Evolutionary conservation across 768 basidiomycete species (phyloP).

Genomic region (Tulasnella sp.): DNA sequence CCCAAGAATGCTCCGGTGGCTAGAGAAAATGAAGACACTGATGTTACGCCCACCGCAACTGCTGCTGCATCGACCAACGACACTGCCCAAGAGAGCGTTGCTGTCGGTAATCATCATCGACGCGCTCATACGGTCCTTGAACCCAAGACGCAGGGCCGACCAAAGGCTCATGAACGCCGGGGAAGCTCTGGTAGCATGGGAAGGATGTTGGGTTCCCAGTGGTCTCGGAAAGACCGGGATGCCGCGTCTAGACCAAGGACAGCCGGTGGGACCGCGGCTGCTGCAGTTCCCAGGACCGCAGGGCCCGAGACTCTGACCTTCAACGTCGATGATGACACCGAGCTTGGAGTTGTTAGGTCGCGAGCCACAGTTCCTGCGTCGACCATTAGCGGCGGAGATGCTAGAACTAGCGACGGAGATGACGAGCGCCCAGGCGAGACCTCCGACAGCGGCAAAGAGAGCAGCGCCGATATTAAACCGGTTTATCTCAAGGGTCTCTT

Average conservation of each 20-base stretch:
- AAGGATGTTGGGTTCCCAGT: slow-evolving; percentile 35
- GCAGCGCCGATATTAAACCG: slow-evolving; percentile 61
- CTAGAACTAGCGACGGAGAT: background rate
- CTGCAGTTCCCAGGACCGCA: background rate
- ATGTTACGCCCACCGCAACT: background rate
- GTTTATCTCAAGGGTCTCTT: slow-evolving; percentile 94
- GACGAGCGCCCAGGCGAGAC: slow-evolving; percentile 26
- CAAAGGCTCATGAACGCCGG: slow-evolving; percentile 52
- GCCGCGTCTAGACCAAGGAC: slow-evolving; percentile 21
- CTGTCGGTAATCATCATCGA: slow-evolving; percentile 45
- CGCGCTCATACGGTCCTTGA: slow-evolving; percentile 71
- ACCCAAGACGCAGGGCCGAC: slow-evolving; percentile 39
- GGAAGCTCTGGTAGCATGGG: slow-evolving; percentile 55
- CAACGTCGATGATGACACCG: background rate
- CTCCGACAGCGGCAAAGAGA: slow-evolving; percentile 38
- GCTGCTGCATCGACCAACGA: background rate
- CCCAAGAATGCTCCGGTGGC: background rate
- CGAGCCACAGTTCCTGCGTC: background rate
- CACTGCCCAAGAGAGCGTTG: slow-evolving; percentile 35
- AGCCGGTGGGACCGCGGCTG: background rate
- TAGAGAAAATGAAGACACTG: background rate
- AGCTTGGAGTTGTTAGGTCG: background rate
- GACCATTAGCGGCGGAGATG: background rate
- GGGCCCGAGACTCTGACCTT: background rate
- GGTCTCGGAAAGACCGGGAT: slow-evolving; percentile 46